Evolutionary conservation across 257 asterid genomes (phyloP).

Genomic region (Penstemon barbatus): DNA sequence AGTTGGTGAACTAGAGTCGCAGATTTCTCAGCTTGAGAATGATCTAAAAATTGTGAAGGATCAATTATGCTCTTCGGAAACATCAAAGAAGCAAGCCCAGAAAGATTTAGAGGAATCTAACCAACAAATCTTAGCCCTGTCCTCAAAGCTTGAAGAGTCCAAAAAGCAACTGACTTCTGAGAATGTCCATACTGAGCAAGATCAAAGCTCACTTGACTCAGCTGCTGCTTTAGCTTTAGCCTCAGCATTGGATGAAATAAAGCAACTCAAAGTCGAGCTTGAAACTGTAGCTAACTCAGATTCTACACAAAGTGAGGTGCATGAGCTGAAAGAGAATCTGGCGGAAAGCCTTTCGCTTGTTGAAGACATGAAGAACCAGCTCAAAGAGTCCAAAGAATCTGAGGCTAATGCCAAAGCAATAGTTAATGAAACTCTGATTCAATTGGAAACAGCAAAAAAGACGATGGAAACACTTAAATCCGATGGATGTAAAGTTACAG

Average conservation of each 20-base stretch:
- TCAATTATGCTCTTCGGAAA: slow-evolving; percentile 68
- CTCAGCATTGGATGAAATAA: slow-evolving; percentile 62
- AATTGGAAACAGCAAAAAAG: slow-evolving; percentile 67
- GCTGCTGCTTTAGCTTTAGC: slow-evolving; percentile 40
- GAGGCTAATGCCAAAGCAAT: slow-evolving; percentile 59
- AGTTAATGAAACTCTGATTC: slow-evolving; percentile 61
- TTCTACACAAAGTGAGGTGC: slow-evolving; percentile 45
- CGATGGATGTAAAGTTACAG: slow-evolving; percentile 56
- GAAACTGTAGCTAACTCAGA: slow-evolving; percentile 50
- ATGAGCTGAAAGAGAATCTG: slow-evolving; percentile 52
- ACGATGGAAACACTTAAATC: slow-evolving; percentile 55
- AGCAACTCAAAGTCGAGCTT: slow-evolving; percentile 63
- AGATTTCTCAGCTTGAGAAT: slow-evolving; percentile 71
- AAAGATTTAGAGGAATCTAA: slow-evolving; percentile 70
- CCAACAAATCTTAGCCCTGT: slow-evolving; percentile 52
- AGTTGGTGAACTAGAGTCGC: slow-evolving; percentile 69
- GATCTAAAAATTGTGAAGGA: slow-evolving; percentile 73
- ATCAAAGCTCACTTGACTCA: slow-evolving; percentile 46
- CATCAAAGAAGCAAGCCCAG: slow-evolving; percentile 63
- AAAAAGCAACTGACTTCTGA: slow-evolving; percentile 37
- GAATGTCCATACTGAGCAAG: slow-evolving; percentile 22
- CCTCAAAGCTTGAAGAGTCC: slow-evolving; percentile 59
- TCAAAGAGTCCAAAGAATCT: slow-evolving; percentile 54
- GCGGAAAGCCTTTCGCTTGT: slow-evolving; percentile 44
- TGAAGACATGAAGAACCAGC: slow-evolving; percentile 69